phyloP scores from a whole-genome alignment of 306 rosid genomes.

The Prunus dulcis region DNA sequence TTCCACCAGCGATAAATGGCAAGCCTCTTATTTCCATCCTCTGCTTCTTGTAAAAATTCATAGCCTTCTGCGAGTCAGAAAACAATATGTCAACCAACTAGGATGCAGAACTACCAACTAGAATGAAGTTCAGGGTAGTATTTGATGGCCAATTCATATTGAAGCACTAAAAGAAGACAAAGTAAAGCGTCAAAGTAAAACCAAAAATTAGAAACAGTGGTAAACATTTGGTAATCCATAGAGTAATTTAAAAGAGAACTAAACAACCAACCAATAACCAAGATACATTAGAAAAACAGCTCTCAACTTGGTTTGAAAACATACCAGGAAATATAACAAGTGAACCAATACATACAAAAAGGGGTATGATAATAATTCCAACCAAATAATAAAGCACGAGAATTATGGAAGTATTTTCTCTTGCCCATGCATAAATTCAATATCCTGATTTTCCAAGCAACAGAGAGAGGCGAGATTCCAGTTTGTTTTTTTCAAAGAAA shows the following conservation, averaged over 20 bases:
- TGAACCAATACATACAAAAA: no score
- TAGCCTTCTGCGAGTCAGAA: slow-evolving; percentile 63
- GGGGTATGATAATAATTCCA: no score
- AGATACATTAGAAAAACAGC: no score
- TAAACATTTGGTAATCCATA: neutral
- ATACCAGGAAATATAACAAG: no score
- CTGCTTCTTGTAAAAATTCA: slow-evolving; percentile 79
- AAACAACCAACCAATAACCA: no score
- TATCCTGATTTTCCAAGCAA: neutral
- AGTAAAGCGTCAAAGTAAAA: neutral
- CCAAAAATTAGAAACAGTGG: neutral
- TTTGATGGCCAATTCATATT: neutral
- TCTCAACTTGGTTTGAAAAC: no score
- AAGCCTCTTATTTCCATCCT: slow-evolving; percentile 41
- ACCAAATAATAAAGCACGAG: neutral
- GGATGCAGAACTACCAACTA: neutral
- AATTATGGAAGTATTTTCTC: neutral
- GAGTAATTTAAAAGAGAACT: neutral
- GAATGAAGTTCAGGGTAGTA: neutral
- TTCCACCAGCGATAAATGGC: slow-evolving; percentile 27
- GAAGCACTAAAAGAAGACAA: neutral
- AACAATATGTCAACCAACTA: slow-evolving; percentile 20
- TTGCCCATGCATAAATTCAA: neutral
- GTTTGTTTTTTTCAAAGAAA: neutral
- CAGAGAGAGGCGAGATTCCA: neutral